These are phyloP conservation scores for Hibiscus syriacus DNA, from an alignment of 345 rosid genomes.

Conservation along the genomic window DNA sequence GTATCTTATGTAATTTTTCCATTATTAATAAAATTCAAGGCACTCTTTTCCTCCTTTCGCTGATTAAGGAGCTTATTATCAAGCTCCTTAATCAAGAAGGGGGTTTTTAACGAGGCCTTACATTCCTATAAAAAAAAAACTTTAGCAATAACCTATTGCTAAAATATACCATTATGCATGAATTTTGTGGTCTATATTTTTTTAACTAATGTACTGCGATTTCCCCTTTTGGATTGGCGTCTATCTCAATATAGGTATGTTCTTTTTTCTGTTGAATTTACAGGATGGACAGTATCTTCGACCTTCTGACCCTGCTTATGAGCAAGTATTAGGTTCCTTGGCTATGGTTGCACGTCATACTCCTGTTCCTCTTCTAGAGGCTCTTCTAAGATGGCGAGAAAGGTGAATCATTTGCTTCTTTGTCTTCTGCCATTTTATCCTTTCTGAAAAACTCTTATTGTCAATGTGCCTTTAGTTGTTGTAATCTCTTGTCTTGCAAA, in stretches of 20 bases:
- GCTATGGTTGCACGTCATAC: conserved; percentile 99
- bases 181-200: neutral
- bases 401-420: conserved; percentile 30
- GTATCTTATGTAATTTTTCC: no score
- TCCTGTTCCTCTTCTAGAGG: conserved; percentile 92
- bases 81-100: no score
- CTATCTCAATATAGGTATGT: conserved; percentile 3
- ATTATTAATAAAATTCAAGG: no score
- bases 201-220: neutral
- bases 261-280: conserved; percentile 11
- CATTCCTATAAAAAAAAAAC: no score
- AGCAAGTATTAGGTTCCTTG: conserved; percentile 90
- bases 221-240: conserved; percentile 8
- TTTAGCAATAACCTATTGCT: neutral
- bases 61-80: no score
- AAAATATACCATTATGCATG: neutral
- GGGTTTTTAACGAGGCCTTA: no score
- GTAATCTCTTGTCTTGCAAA: neutral
- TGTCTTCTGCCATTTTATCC: neutral
- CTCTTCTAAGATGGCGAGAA: conserved; percentile 91
- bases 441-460: neutral
- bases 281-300: conserved; percentile 98
- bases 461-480: neutral
- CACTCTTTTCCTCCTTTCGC: no score
- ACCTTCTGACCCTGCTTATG: conserved; percentile 92